Base-by-base conservation (phyloP, 345 rosid species). In the Salix suchowensis region DNA sequence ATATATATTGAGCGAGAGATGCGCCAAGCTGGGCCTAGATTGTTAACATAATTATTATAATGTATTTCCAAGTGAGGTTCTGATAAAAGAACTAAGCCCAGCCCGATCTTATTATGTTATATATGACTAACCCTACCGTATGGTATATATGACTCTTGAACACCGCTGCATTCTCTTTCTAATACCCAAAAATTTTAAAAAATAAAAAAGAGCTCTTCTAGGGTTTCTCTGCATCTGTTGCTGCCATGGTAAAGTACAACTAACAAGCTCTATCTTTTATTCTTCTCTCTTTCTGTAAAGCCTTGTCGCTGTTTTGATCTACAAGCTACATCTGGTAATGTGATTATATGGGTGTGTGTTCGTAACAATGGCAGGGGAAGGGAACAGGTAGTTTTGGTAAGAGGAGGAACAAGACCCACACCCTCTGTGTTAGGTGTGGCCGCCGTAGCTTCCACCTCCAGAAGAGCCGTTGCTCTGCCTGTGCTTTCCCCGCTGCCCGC, bases 401-500 rank as follows among this genome's bases (percentile, higher is more conserved):
- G 93, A 85, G 98, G 73, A 93, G 98, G 86, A 95, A 95, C 92
- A 95, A 95, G 93, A 91, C 97, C 65, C 98, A 95, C 89, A 95
- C 98, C 1, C 88, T 95, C 24, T 95, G 98, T 73, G 98, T 95
- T 65, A 87, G 98, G 86, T 95, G 98, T 68, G 98, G 98, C 69
- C 98, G 98, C 78, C 98, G 98, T 75, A 93, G 97, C 80, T 96
- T 93, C 84, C 99, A 96, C 84, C 92, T 96, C 74, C 98, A 96
- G 87, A 96, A 96, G 92, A 93, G 99, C 79, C 98, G 98, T 2
- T 96, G 98, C 85, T 50, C 92, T 3, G 98, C 94, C 50, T 96
- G 99, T 72, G 99, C 86, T 40, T 93, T 83, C 87, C 99, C 99
- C 1, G 97, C 97, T n/a, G 98, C 99, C 48, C 99, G 99, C 91